Percentiles rank a stretch among this genome's conserved stretches.
Conservation (phyloP, 176 grass and related monocot species). For the Rhynchospora tenuis region DNA sequence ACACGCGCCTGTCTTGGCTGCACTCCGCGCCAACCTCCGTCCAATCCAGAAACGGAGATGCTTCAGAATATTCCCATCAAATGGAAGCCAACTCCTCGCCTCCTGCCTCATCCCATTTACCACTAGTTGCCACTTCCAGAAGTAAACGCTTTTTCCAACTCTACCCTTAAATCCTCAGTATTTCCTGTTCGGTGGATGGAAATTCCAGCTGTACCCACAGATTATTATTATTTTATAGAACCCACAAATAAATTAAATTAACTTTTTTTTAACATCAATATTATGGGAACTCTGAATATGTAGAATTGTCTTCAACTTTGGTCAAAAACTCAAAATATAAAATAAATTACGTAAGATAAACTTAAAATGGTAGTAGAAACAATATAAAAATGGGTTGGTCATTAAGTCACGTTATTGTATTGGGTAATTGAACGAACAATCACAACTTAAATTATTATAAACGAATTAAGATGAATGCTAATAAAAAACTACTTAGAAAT, state of each 20-base stretch:
- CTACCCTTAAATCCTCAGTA: background rate
- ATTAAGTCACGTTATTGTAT: background rate
- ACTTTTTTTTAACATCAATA: background rate
- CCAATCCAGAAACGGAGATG: slow-evolving; percentile 23
- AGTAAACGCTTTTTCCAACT: background rate
- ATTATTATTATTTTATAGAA: background rate
- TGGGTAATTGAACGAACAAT: background rate
- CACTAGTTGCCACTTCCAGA: background rate
- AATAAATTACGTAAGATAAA: background rate
- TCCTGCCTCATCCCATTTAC: background rate
- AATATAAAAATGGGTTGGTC: background rate
- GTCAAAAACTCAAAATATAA: background rate
- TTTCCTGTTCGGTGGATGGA: background rate
- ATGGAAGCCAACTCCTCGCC: slow-evolving; percentile 11
- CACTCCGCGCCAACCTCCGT: slow-evolving; percentile 7
- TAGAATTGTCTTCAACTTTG: background rate
- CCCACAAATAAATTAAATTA: background rate
- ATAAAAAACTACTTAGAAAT: background rate
- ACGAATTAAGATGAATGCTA: background rate
- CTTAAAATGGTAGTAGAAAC: too few species aligned
- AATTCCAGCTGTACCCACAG: background rate
- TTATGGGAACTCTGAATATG: background rate
- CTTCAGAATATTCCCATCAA: slow-evolving; percentile 43
- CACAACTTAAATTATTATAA: background rate
- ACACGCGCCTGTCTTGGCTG: background rate